Conservation (phyloP, 2,329 filamentous ascomycete genomes). For the Claviceps purpurea region DNA sequence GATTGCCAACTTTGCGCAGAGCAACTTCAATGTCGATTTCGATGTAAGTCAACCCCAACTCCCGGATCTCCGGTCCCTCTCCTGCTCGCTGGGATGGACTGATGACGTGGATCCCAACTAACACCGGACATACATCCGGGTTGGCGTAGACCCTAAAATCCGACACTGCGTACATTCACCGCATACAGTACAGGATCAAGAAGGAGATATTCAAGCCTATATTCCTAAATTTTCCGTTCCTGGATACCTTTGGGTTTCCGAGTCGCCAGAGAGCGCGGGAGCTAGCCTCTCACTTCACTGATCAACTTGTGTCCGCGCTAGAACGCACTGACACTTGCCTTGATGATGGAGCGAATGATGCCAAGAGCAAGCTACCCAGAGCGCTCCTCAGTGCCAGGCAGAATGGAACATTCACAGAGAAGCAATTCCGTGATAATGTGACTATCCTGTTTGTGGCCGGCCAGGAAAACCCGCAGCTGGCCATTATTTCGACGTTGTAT, state of each 20-base stretch:
- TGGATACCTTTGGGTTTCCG: constrained; percentile 16
- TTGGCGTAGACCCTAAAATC: constrained; percentile 12
- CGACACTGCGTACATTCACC: constrained; percentile 10
- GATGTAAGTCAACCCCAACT: constrained; percentile 7
- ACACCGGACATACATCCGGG: not conserved
- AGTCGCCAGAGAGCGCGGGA: constrained; percentile 14
- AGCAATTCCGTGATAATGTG: constrained; percentile 26
- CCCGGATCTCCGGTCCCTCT: not conserved
- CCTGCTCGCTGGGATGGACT: no score
- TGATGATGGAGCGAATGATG: not conserved
- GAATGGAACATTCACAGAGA: constrained; percentile 16
- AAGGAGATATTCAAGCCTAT: constrained; percentile 21
- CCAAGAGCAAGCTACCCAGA: constrained; percentile 6
- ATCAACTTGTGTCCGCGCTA: constrained; percentile 10
- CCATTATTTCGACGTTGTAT: constrained; percentile 22
- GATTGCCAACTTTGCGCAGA: constrained; percentile 22
- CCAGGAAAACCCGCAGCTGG: constrained; percentile 27
- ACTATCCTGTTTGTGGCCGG: constrained; percentile 27
- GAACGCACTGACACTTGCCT: constrained; percentile 6
- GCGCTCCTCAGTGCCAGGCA: constrained; percentile 12
- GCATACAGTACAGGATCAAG: constrained; percentile 16
- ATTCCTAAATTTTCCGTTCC: constrained; percentile 21
- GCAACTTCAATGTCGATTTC: constrained; percentile 15
- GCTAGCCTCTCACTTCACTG: constrained; percentile 14
- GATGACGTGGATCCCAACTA: not conserved